Base-by-base conservation (phyloP, 2,329 filamentous ascomycete genomes). In the Neofusicoccum umdonicola region DNA sequence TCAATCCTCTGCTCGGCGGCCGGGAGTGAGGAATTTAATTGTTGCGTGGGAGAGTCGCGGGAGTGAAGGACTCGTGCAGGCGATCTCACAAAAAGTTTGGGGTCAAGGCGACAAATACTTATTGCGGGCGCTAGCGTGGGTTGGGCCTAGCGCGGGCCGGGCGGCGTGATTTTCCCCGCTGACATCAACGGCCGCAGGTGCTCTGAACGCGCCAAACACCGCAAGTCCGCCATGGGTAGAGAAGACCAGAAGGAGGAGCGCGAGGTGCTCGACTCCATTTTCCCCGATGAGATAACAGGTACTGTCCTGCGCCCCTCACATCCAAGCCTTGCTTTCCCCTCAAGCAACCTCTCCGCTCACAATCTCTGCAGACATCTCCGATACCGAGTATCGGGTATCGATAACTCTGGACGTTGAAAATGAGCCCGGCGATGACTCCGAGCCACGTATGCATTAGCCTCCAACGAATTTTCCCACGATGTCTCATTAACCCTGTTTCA, bases 221-320 rank as follows among this genome's bases (percentile, higher is more conserved):
- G 31, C 51, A 34, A 6, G 17, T 68, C 27, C 41, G 66, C 60
- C 63, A 84, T 84, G 82, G 82, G 82, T 31, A 70, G 77, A 66
- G 94, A 98, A 83, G 95, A 99, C 67, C 95, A 99, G 78, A 81
- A 89, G 69, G 95, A 99, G 81, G 95, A 99, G 85, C 89, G 93
- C 67, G 95, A 99, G 79, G 94, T 99, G 71, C 92, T 99, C 76
- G 92, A 96, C 75, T 97, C 94, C 67, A 99, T 99, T 74, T 99
- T 98, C 71, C 93, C 95, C 1, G 94, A 99, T 66, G 95, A 99
- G 81, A 97, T 99, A 71, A 94, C 89, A 85, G 90, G 93, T 94
- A 73, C 54, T 77, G 22, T 54, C 31, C 15, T 56, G 13, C 7
- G 22, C 35, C 35, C 31, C 19, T 35, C 13, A 8, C 35, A 12